Base-by-base conservation (phyloP, 371 early-diverging fungal genomes). In the Rozella allomycis region DNA sequence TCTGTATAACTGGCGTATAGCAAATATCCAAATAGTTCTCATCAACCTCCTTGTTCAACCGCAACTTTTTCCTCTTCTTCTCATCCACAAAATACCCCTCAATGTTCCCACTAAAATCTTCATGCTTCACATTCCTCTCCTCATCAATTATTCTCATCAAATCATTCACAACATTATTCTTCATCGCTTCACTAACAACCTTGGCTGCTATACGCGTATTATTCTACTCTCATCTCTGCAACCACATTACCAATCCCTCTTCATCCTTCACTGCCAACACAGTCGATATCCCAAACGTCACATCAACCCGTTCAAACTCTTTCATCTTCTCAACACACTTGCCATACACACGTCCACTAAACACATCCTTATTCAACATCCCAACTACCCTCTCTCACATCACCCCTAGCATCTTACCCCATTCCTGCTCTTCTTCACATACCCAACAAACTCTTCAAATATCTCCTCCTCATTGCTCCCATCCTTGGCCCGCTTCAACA, bases 1-100 rank as follows among this genome's bases (percentile, higher is more conserved):
- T 84, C 54, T 94, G 94, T 33, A 97, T 72, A 40, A 91, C 80
- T 9, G 97, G 96, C 4, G 73, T 59, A 37, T 88, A 85, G 45
- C 90, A 81, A 80, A 85, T 82, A 30, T 97, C 97, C 6, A 72
- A 42, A 34, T 44, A 31, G 13, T 59, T 65, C 17, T 49, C 33
- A n/a, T 41, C 35, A 11, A 53, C 42, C 46, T 49, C 31, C 2
- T 16, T 21, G 8, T 13, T 31, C 6, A 25, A 11, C 22, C n/a
- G 1, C 16, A 78, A 49, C 30, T 50, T 54, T 42, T 66, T 66
- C 14, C 46, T 43, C 39, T 72, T 49, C 37, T 70, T 73, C 23
- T 76, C 70, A 38, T 77, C 67, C 23, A 58, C 52, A 22, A 86
- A 46, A 4, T 55, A 61, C 22, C 51, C 60, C 32, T 86, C 88